Conservation (phyloP, 2,329 filamentous ascomycete genomes). For the Fusarium neocosmosporiellum region DNA sequence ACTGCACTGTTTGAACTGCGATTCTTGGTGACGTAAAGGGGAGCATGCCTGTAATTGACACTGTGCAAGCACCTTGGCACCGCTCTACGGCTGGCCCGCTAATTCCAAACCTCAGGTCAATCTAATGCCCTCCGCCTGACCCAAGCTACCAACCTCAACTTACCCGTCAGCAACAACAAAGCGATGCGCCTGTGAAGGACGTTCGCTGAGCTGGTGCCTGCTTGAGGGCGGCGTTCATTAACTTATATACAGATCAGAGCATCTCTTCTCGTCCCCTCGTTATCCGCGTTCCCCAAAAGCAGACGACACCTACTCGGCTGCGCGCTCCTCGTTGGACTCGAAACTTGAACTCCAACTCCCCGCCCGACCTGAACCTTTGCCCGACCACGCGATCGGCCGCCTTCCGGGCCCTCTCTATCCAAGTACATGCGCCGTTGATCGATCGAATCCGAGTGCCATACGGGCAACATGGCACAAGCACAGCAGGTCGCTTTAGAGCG, state of each 20-base stretch:
- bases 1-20: rapidly evolving
- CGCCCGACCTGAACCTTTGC: conserved; percentile 11
- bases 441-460: conserved; percentile 35
- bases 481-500: conserved; percentile 66
- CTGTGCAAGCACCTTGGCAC: conserved; percentile 27
- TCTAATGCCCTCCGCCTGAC: conserved; percentile 39
- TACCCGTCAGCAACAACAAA: conserved; percentile 23
- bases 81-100: conserved; percentile 24
- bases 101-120: conserved; percentile 36
- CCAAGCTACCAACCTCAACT: conserved; percentile 38
- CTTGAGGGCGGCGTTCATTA: conserved; percentile 22
- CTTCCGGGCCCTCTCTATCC: conserved; percentile 7
- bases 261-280: background rate
- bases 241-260: background rate
- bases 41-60: conserved; percentile 4
- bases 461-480: conserved; percentile 56
- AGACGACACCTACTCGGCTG: conserved; percentile 25
- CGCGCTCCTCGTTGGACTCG: conserved; percentile 19
- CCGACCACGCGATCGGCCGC: conserved; percentile 6
- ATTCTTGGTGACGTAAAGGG: rapidly evolving
- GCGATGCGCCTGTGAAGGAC: conserved; percentile 41
- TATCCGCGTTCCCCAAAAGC: conserved; percentile 1
- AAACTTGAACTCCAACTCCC: conserved; percentile 19
- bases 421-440: conserved; percentile 46
- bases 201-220: conserved; percentile 27